Evolutionary conservation across 192 early-diverging fungal species (phyloP), one percentile per base, ranked within the genome.

Genomic region (Geranomyces variabilis): DNA sequence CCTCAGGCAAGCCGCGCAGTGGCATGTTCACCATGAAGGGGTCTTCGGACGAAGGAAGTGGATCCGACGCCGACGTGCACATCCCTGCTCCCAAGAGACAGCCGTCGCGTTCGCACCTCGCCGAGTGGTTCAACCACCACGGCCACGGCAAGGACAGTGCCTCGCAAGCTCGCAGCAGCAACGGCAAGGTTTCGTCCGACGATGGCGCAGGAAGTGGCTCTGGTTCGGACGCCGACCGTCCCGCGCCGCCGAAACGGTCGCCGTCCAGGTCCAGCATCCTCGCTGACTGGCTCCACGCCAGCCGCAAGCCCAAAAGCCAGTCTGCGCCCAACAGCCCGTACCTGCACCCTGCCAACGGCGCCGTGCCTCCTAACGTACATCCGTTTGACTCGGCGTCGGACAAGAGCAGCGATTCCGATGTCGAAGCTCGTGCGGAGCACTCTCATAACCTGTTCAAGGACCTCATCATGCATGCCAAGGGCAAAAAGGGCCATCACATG

Each of bases 401-500:
- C 48, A 63, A 71, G 41, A 60, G 36, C 71, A 67, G 62, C 26
- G 76, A 77, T 48, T 75, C 73, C 44, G 75, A 77, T n/a, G 45
- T 43, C n/a, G 75, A 74, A 26, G 58, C 70, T 12, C 70, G 60
- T 29, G 43, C 43, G 28, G 72, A 79, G 13, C 46, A 36, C 26
- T 74, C 76, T 22, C 57, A 47, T 24, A 73, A 73, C 45, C 65
- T 79, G 36, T 79, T 79, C 70, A 79, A 79, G 63, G 75, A 73
- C 44, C 48, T 79, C 34, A 77, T 79, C 53, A 76, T 63, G 57
- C 64, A 43, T 51, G 71, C 51, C 45, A 63, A 61, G 46, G 29
- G 46, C 29, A 72, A 72, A 28, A 70, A 70, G 31, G n/a, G 15
- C 13, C 30, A 24, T 21, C 30, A 12, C 24, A 21, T 29, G 2